phyloP scores from a whole-genome alignment of 192 early-diverging fungal genomes.

The Irineochytrium annulatum region DNA sequence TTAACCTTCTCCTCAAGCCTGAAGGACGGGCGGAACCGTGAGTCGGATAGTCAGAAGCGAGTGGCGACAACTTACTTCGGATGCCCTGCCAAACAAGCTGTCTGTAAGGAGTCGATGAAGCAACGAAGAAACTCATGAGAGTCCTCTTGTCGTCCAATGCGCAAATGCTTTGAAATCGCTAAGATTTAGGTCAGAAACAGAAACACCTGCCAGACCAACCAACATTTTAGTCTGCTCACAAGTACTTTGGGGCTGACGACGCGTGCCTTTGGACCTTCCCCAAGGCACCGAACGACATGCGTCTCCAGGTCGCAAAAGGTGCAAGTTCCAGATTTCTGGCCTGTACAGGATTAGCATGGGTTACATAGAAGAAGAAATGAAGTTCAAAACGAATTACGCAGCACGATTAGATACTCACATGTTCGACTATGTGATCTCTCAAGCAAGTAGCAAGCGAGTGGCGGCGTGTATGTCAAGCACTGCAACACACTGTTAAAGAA shows the following conservation, averaged over 20 bases:
- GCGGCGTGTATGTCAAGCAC: constrained; percentile 65
- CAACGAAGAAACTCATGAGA: constrained; percentile 82
- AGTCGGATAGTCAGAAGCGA: constrained; percentile 41
- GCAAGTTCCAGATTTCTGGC: constrained; percentile 57
- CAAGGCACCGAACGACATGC: constrained; percentile 58
- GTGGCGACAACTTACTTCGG: background rate
- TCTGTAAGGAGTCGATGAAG: constrained; percentile 68
- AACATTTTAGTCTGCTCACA: constrained; percentile 60
- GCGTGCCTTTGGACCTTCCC: constrained; percentile 21
- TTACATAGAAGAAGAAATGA: background rate
- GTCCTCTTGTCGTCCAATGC: constrained; percentile 80
- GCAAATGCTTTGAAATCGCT: constrained; percentile 69
- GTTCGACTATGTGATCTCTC: constrained; percentile 24
- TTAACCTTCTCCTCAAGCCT: constrained; percentile 59
- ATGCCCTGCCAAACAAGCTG: constrained; percentile 48
- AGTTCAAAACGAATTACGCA: background rate
- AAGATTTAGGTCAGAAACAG: background rate
- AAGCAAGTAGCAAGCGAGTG: constrained; percentile 20
- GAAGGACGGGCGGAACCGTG: background rate
- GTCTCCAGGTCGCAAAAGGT: constrained; percentile 69
- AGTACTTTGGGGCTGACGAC: constrained; percentile 65
- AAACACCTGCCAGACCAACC: background rate
- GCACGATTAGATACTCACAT: constrained; percentile 8
- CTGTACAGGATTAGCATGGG: constrained; percentile 24
- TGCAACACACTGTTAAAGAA: constrained; percentile 82